These are phyloP conservation scores for Cryptococcus floricola DNA, from an alignment of 1,284 basidiomycete genomes.

Conservation along the genomic window DNA sequence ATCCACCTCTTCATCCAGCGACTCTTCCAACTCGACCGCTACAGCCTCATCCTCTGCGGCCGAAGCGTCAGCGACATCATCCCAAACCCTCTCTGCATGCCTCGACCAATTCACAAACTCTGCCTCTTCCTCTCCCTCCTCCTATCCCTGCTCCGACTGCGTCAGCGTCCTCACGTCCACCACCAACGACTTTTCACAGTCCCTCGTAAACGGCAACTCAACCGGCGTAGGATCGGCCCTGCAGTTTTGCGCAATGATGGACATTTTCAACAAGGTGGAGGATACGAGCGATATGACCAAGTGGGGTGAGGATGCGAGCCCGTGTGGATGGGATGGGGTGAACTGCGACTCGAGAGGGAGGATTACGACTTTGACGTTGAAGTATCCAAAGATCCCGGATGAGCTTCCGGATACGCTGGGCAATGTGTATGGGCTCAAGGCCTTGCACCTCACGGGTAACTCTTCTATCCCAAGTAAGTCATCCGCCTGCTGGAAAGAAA, in stretches of 20 bases:
- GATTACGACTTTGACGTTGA: slow-evolving; percentile 23
- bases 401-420: slow-evolving; percentile 27
- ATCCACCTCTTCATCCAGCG: not conserved
- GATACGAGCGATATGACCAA: slow-evolving; percentile 13
- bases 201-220: slow-evolving; percentile 25
- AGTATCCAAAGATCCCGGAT: slow-evolving; percentile 37
- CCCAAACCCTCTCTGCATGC: slow-evolving; percentile 35
- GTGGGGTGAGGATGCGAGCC: slow-evolving; percentile 32
- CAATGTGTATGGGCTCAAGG: slow-evolving; percentile 35
- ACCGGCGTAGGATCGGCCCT: slow-evolving; percentile 42
- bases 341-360: slow-evolving; percentile 38
- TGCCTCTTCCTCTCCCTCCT: slow-evolving; percentile 25
- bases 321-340: slow-evolving; percentile 45
- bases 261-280: slow-evolving; percentile 25
- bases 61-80: slow-evolving; percentile 14
- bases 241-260: slow-evolving; percentile 47
- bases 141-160: slow-evolving; percentile 42
- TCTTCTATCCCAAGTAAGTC: slow-evolving; percentile 36
- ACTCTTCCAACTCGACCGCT: not conserved
- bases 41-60: slow-evolving; percentile 7
- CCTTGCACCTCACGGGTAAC: slow-evolving; percentile 40
- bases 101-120: slow-evolving; percentile 29
- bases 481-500: not conserved
- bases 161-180: slow-evolving; percentile 27
- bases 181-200: slow-evolving; percentile 37